Evolutionary conservation across 352 stramenopile species (phyloP), one percentile per base, ranked within the genome.

Genomic region (Globisporangium yorkense): DNA sequence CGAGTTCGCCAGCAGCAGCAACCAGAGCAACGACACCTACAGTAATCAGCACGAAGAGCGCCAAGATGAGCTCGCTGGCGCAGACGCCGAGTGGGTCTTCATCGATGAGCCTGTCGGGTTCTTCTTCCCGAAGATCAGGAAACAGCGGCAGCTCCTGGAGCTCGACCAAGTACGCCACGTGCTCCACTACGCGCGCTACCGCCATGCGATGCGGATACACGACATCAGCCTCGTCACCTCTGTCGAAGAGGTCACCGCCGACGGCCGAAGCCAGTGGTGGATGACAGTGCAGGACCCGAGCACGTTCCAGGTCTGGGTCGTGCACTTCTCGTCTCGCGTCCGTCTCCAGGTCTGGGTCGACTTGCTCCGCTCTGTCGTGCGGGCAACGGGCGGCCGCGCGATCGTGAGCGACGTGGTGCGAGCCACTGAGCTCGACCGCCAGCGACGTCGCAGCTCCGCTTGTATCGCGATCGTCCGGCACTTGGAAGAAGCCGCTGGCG

Each of bases 271-370:
- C 8, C 74, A 72, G 50, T 85, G 73, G 77, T 89, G 75, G 78
- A 89, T 87, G 78, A 76, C 76, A 16, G 62, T 91, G 2, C 77
- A 88, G 50, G 78, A 91, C 48, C 54, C 77, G 7, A 63, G 54
- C 13, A 65, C 57, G 4, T 51, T 79, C n/a, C 78, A 89, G 63
- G 69, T 84, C 27, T 91, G 78, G 79, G 65, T 87, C 40, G 43
- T 91, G 3, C 63, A 84, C 65, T 91, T 88, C 29, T 49, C 71
- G 18, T 82, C 75, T 0, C 56, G 72, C 1, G 49, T 65, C 29
- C 65, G 66, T 18, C 58, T 89, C 12, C 47, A 66, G 45, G 56
- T 51, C 6, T 91, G 78, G 80, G 57, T 80, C 16, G 21, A 72
- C 21, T 37, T 82, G 24, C 57, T 91, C 10, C 62, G 63, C 3